A percentile compares a stretch with the other conserved stretches of the same genome.
Evolutionary conservation across 306 rosid genomes (phyloP).

Genomic region (Cucumis cinereus): DNA sequence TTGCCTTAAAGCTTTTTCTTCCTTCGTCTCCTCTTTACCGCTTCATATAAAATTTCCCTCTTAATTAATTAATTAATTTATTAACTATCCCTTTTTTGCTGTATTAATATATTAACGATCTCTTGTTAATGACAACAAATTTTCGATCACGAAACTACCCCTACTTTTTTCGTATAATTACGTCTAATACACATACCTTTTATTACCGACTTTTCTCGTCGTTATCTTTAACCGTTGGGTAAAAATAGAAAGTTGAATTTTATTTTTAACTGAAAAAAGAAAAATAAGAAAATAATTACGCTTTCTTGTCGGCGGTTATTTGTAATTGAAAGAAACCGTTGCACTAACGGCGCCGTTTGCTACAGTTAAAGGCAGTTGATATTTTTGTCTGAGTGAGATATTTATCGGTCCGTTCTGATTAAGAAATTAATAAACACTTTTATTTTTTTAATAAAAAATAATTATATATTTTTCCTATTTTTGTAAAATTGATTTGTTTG

Average conservation of each 20-base stretch:
- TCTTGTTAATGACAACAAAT: not conserved
- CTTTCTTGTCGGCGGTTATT: not conserved
- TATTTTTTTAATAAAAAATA: not conserved
- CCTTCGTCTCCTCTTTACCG: not conserved
- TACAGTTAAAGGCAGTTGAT: not conserved
- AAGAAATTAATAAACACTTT: not conserved
- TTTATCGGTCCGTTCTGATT: not conserved
- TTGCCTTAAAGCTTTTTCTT: not conserved
- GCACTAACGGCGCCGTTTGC: not conserved
- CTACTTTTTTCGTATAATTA: not conserved
- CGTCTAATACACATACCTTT: not conserved
- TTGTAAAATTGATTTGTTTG: not conserved
- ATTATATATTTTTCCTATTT: not conserved
- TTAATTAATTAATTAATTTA: not conserved
- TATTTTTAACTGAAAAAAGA: not conserved
- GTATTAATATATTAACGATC: not conserved
- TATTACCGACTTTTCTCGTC: not conserved
- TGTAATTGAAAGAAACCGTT: not conserved
- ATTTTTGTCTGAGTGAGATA: not conserved
- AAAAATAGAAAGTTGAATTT: not conserved
- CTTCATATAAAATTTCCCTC: slow-evolving; percentile 2
- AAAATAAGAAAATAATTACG: no score
- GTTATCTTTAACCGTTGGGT: not conserved
- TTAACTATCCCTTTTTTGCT: not conserved
- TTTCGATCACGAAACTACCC: not conserved